Evolutionary conservation across 1,139 yeast species (phyloP), one percentile per base, ranked within the genome.

Genomic region (Entelexis sorbosivorans): DNA sequence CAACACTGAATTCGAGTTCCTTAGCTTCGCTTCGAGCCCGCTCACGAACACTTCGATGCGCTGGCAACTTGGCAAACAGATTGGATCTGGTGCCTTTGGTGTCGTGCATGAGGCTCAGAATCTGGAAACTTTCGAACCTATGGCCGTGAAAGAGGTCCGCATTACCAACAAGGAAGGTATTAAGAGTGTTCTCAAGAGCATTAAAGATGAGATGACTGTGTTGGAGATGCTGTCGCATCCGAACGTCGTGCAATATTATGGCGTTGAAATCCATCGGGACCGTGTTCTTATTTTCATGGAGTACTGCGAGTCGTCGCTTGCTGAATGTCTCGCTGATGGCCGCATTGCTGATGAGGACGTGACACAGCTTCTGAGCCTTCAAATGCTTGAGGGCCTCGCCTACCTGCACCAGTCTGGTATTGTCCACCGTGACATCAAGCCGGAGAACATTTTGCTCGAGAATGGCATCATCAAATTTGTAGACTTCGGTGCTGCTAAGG

Each of bases 401-500:
- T 91, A 91, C 63, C 74, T 93, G 52, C 99, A 93, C 66, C 93
- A 86, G 61, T 82, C 88, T 47, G 96, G 96, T n/a, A 89, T 93
- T 63, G 93, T 88, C 20, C 99, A 93, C 66, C 76, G 98, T 47
- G 99, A 91, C 65, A 86, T 91, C 60, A 91, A 91, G 68, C 98
- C 99, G 0, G 98, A 87, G 61, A 93, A 93, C 63, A 82, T 93
- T 46, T 71, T 93, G 48, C 72, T 93, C 50, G 96, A 91, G 66
- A 81, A 82, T 68, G 97, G 97, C 20, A 89, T 89, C 26, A 82
- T 91, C 60, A 91, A 91, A 66, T 88, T 84, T 71, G 96, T 89
- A 51, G 97, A 91, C 69, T 91, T 91, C 65, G 98, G 98, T 36
- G 96, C 97, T 8, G 97, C 98, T 6, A 89, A 89, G 67, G 94